These are phyloP conservation scores for Murraya paniculata DNA, from an alignment of 345 rosid species.

Conservation along the genomic window DNA sequence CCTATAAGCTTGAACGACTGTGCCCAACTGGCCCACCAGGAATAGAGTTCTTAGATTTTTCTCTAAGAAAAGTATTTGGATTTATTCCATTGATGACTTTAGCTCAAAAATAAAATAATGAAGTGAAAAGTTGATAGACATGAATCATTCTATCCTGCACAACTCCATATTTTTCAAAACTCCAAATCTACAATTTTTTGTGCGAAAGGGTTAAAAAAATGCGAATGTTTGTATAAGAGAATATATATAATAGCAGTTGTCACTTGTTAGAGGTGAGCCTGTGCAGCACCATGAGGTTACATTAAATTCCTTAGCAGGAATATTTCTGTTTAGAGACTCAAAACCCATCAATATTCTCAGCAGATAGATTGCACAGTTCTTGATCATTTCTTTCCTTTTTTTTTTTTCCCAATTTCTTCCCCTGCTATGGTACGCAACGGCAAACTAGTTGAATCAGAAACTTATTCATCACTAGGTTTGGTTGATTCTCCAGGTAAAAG, in stretches of 20 bases:
- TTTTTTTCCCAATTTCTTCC: neutral
- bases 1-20: neutral
- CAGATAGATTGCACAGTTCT: neutral
- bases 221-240: neutral
- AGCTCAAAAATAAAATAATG: constrained; percentile 17
- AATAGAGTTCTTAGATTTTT: constrained; percentile 14
- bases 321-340: neutral
- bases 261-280: neutral
- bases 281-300: neutral
- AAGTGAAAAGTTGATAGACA: neutral
- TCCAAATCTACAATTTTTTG: neutral
- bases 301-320: too few species aligned
- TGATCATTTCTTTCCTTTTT: neutral
- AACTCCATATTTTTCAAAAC: neutral
- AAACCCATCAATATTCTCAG: neutral
- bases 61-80: neutral
- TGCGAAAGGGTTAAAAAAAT: neutral
- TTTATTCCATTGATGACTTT: constrained; percentile 1
- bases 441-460: constrained; percentile 19
- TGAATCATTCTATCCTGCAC: neutral
- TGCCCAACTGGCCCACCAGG: constrained; percentile 19
- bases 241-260: neutral
- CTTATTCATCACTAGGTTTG: constrained; percentile 24
- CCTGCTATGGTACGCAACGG: neutral
- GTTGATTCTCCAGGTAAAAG: constrained; percentile 5